A percentile compares a stretch with the other conserved stretches of the same genome.
Evolutionary conservation across 225 moss, liverwort and hornwort genomes (phyloP).

Genomic region (Sphagnum contortum): DNA sequence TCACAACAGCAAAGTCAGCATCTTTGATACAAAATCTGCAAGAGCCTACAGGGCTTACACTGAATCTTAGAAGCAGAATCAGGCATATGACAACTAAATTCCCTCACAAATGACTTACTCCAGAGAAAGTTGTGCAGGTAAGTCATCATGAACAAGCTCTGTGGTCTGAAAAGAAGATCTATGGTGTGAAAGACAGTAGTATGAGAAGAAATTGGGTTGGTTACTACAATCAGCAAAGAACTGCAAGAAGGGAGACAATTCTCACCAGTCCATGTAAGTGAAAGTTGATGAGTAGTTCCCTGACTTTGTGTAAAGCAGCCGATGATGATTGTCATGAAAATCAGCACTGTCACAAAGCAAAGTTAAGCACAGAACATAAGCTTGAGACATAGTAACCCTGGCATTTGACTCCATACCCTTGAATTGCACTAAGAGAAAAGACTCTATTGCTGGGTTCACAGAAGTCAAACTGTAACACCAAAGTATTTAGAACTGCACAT

Average conservation of each 20-base stretch:
- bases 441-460: too few relatives aligned
- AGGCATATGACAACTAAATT: background rate
- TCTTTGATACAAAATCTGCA: background rate
- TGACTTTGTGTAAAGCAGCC: conserved; percentile 92
- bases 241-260: background rate
- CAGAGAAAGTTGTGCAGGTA: too few relatives aligned
- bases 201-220: background rate
- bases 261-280: conserved; percentile 97
- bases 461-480: background rate
- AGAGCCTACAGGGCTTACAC: background rate
- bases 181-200: background rate
- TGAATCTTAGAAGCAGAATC: background rate
- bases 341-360: conserved; percentile 60
- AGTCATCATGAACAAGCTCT: too few relatives aligned
- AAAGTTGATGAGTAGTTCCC: conserved; percentile 98
- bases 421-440: too few relatives aligned
- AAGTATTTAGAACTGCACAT: background rate
- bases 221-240: background rate
- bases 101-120: too few relatives aligned
- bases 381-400: background rate
- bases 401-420: background rate
- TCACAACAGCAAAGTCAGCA: background rate
- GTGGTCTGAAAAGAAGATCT: too few relatives aligned
- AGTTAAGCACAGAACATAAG: background rate
- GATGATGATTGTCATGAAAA: conserved; percentile 98